Base-by-base conservation (phyloP, 1,139 yeast species). In the Schizosaccharomyces versatilis region DNA sequence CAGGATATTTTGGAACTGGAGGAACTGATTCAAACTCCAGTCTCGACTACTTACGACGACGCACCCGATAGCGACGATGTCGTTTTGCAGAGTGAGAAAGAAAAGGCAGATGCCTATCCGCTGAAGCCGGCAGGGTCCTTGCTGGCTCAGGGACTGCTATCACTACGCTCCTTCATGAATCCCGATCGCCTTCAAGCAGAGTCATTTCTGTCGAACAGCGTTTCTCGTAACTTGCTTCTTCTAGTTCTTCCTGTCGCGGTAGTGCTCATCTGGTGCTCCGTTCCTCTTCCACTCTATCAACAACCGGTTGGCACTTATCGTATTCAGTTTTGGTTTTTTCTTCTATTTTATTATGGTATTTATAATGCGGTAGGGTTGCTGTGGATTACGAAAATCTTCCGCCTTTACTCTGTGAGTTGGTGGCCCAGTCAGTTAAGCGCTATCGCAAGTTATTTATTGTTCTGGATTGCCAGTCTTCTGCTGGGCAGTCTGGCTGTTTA, bases 341-440 rank as follows among this genome's bases (percentile, higher is more conserved):
- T 57, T 14, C 38, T 57, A 32, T 55, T 57, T 14, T 57, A 56
- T 48, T 57, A 57, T 41, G 59, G 59, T 9, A 53, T 57, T 32
- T 57, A 57, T 51, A 57, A 57, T 41, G 59, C 58, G 8, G 53
- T 56, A 10, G 59, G 59, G 8, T 53, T 57, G 32, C 40, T 57
- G 42, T 57, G 59, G 57, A 56, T 57, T 24, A 57, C 59, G 14
- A 57, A 57, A 48, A 52, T 57, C 7, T 57, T 56, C 54, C 53
- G 56, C 44, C 52, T 57, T 17, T 57, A 54, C 42, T 56, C 59
- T 14, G 57, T 57, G 42, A 57, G 56, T 40, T 57, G 59, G 59
- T 54, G 39, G 39, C 38, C 48, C n/a, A 38, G 42, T 14, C 19
- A 49, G 17, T 42, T 57, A 5, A 58, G 59, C 15, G 59, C 57